Conservation (phyloP, 208 protist species). For the Balamuthia mandrillaris region DNA sequence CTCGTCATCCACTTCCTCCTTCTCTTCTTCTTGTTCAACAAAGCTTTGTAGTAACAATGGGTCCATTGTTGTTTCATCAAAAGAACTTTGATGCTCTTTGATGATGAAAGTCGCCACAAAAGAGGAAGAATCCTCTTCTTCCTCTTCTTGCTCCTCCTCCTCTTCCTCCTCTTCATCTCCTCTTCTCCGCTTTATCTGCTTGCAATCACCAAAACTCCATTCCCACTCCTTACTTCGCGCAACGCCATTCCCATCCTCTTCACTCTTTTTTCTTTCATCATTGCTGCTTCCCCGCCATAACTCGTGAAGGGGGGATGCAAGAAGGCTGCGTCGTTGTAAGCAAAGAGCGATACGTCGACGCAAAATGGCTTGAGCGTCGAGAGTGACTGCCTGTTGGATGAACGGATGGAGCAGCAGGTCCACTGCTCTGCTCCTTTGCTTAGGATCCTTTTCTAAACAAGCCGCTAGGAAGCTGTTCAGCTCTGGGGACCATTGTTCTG, state of each 20-base stretch:
- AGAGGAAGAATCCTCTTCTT: too few species aligned
- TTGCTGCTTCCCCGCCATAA: not conserved
- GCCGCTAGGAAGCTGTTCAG: not conserved
- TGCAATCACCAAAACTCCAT: not conserved
- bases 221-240: not conserved
- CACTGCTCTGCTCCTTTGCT: not conserved
- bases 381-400: slow-evolving; percentile 4
- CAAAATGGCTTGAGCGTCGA: not conserved
- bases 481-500: slow-evolving; percentile 13
- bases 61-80: not conserved
- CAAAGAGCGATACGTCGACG: not conserved
- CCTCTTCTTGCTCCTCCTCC: not conserved
- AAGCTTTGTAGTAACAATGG: not conserved
- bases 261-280: not conserved
- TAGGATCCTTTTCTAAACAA: slow-evolving; percentile 24
- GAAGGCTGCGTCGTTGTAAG: not conserved
- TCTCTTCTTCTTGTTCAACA: not conserved
- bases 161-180: not conserved
- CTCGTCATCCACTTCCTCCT: not conserved
- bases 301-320: not conserved
- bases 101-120: too few species aligned
- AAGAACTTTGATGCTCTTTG: not conserved
- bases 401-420: slow-evolving; percentile 24
- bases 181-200: not conserved
- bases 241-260: not conserved